These are phyloP conservation scores for Saccharomycopsis lassenensis DNA, from an alignment of 805 yeast genomes.

Conservation along the genomic window DNA sequence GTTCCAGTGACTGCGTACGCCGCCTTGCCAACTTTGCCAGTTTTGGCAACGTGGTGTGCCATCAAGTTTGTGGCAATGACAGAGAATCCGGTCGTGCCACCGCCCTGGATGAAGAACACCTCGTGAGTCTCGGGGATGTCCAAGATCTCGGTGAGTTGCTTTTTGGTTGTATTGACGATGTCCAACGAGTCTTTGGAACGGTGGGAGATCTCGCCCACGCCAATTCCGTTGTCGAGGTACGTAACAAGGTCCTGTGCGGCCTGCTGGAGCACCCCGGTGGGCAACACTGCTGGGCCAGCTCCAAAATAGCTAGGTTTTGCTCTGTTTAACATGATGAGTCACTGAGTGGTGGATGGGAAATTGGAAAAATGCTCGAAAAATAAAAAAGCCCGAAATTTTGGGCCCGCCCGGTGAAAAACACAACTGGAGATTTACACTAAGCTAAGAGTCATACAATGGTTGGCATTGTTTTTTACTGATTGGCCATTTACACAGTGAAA, in stretches of 20 bases:
- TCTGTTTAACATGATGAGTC: no score
- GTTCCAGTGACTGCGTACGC: conserved; percentile 87
- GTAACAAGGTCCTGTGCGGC: conserved; percentile 78
- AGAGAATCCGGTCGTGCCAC: conserved; percentile 95
- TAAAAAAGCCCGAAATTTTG: no score
- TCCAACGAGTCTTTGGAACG: conserved; percentile 75
- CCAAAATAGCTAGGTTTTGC: conserved; percentile 80
- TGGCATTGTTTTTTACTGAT: no score
- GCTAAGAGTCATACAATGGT: no score
- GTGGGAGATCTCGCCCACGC: conserved; percentile 94
- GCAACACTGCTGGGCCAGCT: conserved; percentile 97
- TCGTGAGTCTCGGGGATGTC: conserved; percentile 86
- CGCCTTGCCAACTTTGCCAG: conserved; percentile 67
- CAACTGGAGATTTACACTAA: no score
- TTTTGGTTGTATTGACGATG: conserved; percentile 70
- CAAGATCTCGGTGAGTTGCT: conserved; percentile 51
- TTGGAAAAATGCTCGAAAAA: no score
- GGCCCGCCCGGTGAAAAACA: no score
- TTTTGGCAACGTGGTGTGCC: conserved; percentile 55
- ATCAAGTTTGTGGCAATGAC: conserved; percentile 73
- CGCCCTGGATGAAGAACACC: conserved; percentile 93
- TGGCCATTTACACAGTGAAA: no score
- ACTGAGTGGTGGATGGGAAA: no score
- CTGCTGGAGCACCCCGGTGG: conserved; percentile 72
- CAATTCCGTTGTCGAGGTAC: conserved; percentile 62